phyloP scores from a whole-genome alignment of 2,329 filamentous ascomycete species.

The Botryotinia narcissicola region DNA sequence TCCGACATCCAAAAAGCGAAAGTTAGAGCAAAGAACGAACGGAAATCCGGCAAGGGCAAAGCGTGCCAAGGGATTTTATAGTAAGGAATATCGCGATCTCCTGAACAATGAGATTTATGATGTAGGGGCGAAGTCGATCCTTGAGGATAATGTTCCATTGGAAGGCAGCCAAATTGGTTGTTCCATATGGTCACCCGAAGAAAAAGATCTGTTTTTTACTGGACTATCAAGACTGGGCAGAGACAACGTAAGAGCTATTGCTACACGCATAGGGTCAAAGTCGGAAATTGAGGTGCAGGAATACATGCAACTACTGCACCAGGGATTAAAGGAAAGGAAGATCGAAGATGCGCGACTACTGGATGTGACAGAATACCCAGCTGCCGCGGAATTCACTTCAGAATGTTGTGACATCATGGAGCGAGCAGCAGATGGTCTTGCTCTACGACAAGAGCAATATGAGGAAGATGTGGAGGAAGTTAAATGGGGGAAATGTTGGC shows the following conservation, averaged over 20 bases:
- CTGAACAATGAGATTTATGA: constrained; percentile 60
- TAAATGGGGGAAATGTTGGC: constrained; percentile 63
- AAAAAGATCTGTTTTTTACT: constrained; percentile 70
- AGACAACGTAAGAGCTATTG: constrained; percentile 60
- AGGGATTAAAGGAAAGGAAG: constrained; percentile 40
- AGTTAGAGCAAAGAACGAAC: constrained; percentile 5
- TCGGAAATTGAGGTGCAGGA: constrained; percentile 69
- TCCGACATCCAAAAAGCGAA: constrained; percentile 28
- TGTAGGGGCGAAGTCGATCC: constrained; percentile 40
- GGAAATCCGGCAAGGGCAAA: constrained; percentile 30
- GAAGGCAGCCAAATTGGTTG: constrained; percentile 62
- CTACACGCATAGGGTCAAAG: constrained; percentile 65
- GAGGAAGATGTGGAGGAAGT: constrained; percentile 59
- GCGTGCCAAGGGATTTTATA: constrained; percentile 44
- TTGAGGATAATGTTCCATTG: constrained; percentile 37
- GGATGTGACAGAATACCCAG: constrained; percentile 58
- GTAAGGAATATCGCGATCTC: constrained; percentile 49
- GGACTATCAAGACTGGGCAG: constrained; percentile 62
- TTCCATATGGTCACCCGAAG: constrained; percentile 64
- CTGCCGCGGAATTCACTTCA: constrained; percentile 68
- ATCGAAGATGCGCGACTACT: constrained; percentile 37
- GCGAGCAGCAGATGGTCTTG: constrained; percentile 63
- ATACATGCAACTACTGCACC: constrained; percentile 62
- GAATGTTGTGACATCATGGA: constrained; percentile 67
- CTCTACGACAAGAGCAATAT: constrained; percentile 59